Evolutionary conservation across 805 yeast genomes (phyloP).

Genomic region (Candida mattraensis): DNA sequence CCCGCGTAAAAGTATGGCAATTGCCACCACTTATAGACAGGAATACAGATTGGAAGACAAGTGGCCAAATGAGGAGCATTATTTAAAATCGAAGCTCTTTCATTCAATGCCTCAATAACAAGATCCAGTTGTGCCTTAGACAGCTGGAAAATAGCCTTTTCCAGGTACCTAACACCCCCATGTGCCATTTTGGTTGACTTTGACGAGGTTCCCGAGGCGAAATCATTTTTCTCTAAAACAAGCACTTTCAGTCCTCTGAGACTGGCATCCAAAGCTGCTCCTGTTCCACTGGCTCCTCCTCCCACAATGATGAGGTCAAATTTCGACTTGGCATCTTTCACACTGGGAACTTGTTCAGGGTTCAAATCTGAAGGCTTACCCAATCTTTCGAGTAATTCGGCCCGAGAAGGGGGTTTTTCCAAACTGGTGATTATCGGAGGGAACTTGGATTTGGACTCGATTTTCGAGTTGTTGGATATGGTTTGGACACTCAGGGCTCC

Average conservation of each 20-base stretch:
- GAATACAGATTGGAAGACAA: conserved; percentile 89
- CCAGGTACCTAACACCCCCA: conserved; percentile 95
- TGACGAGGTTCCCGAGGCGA: conserved; percentile 90
- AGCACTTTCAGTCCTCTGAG: conserved; percentile 90
- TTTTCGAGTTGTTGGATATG: conserved; percentile 14
- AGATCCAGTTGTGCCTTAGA: conserved; percentile 87
- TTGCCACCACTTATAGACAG: conserved; percentile 96
- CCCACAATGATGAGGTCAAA: conserved; percentile 87
- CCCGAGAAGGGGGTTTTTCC: conserved; percentile 56
- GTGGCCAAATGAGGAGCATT: conserved; percentile 91
- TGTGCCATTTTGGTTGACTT: conserved; percentile 96
- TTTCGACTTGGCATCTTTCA: conserved; percentile 43
- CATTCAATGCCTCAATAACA: conserved; percentile 86
- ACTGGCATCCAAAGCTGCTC: conserved; percentile 88
- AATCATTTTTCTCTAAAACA: conserved; percentile 82
- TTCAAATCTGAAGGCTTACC: conserved; percentile 26
- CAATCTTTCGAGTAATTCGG: conserved; percentile 49
- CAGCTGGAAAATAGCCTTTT: conserved; percentile 89
- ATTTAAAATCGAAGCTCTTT: conserved; percentile 79
- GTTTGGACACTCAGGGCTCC: conserved; percentile 9
- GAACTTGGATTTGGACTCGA: conserved; percentile 16
- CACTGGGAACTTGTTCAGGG: conserved; percentile 10
- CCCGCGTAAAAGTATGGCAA: conserved; percentile 92
- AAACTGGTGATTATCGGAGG: conserved; percentile 46
- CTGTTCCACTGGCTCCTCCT: conserved; percentile 96